A percentile compares a stretch with the other conserved stretches of the same genome.
These are phyloP conservation scores for Barnettozyma siamensis DNA, from an alignment of 805 yeast genomes.

Conservation along the genomic window DNA sequence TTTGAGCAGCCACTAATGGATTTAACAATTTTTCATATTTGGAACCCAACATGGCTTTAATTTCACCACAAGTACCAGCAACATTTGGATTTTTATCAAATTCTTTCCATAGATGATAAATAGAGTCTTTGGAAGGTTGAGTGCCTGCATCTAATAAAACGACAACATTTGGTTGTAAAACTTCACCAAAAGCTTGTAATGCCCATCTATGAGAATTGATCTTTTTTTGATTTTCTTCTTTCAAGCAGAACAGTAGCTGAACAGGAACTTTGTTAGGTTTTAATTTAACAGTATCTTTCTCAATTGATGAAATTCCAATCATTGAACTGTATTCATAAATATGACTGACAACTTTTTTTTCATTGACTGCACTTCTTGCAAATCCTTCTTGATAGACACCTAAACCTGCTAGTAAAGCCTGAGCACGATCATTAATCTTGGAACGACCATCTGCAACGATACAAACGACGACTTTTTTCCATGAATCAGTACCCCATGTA, in stretches of 20 bases:
- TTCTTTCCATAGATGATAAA: conserved; percentile 85
- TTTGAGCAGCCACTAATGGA: conserved; percentile 93
- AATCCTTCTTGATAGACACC: conserved; percentile 95
- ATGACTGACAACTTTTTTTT: conserved; percentile 75
- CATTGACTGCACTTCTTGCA: conserved; percentile 87
- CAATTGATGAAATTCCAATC: conserved; percentile 72
- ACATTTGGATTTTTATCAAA: conserved; percentile 71
- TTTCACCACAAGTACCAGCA: conserved; percentile 98
- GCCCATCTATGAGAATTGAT: conserved; percentile 98
- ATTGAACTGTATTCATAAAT: conserved; percentile 91
- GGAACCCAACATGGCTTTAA: conserved; percentile 75
- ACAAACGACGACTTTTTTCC: conserved; percentile 91
- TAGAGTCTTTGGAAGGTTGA: conserved; percentile 76
- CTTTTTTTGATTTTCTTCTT: conserved; percentile 83
- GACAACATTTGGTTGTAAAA: conserved; percentile 76
- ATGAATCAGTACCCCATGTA: conserved; percentile 91
- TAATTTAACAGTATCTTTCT: conserved; percentile 58
- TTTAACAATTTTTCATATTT: conserved; percentile 52
- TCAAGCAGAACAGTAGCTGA: conserved; percentile 82
- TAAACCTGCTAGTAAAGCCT: conserved; percentile 74
- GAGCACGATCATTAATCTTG: conserved; percentile 72
- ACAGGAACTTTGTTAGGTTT: conserved; percentile 71
- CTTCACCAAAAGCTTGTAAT: conserved; percentile 83
- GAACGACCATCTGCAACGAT: conserved; percentile 90
- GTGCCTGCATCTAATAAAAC: conserved; percentile 93